Evolutionary conservation across 805 yeast genomes (phyloP).

Genomic region (Metschnikowia kunwiensis): DNA sequence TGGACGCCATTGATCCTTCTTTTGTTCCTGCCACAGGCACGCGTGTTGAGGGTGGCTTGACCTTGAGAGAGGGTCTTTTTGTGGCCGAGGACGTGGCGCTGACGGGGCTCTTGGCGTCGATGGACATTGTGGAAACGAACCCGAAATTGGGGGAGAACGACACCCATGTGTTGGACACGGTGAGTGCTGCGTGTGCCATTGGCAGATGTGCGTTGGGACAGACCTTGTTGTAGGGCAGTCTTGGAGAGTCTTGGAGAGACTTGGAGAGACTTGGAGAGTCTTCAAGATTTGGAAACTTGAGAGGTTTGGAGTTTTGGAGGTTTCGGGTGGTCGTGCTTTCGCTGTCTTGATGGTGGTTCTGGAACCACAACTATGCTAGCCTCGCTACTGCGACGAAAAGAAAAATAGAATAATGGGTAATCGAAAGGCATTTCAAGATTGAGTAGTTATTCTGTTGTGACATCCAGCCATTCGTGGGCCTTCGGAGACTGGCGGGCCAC

Average conservation of each 20-base stretch:
- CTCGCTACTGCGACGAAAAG: no score
- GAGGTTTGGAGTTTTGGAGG: not conserved
- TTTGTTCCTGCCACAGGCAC: slow-evolving; percentile 98
- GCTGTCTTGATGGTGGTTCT: no score
- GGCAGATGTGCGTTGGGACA: slow-evolving; percentile 95
- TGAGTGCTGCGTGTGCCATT: slow-evolving; percentile 84
- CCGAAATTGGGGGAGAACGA: slow-evolving; percentile 83
- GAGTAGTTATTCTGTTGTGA: no score
- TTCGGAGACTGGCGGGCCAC: no score
- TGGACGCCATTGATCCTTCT: slow-evolving; percentile 93
- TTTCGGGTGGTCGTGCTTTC: no score
- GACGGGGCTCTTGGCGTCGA: slow-evolving; percentile 80
- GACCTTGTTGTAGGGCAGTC: slow-evolving; percentile 64
- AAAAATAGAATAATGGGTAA: no score
- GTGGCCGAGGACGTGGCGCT: slow-evolving; percentile 89
- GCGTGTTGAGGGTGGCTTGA: slow-evolving; percentile 93
- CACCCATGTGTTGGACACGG: slow-evolving; percentile 74
- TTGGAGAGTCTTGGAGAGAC: no score
- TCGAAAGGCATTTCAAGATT: no score
- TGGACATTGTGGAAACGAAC: slow-evolving; percentile 92
- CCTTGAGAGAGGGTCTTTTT: slow-evolving; percentile 91
- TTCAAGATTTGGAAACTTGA: not conserved
- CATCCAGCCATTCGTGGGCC: no score
- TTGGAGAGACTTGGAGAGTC: not conserved
- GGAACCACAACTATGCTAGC: no score